phyloP scores from a whole-genome alignment of 768 basidiomycete species.

The Naganishia vaughanmartiniae region DNA sequence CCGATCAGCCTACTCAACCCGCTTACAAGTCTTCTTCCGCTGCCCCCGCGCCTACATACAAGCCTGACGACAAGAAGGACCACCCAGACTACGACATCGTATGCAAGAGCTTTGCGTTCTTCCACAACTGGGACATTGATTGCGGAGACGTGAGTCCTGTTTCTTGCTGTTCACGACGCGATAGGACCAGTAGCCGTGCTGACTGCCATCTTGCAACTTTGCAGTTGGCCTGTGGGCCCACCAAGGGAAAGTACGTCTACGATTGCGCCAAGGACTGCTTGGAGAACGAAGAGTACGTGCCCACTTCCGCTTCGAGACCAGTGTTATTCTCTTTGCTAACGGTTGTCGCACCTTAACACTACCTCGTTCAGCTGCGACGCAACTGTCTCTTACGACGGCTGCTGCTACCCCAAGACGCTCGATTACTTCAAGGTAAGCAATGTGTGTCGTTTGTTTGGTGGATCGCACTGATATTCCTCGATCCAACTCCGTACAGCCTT shows the following conservation, averaged over 20 bases:
- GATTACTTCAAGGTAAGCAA: constrained; percentile 1
- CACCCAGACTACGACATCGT: constrained; percentile 13
- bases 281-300: background rate
- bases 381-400: constrained; percentile 7
- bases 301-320: background rate
- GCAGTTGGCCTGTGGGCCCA: background rate
- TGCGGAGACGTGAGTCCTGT: constrained; percentile 7
- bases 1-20: background rate
- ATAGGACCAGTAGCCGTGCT: background rate
- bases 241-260: too few species aligned
- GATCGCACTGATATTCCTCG: too few species aligned
- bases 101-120: constrained; percentile 10
- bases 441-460: background rate
- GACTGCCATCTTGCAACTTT: background rate
- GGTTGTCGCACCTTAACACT: background rate
- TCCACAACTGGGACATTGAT: constrained; percentile 13
- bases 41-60: background rate
- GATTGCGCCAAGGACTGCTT: too few species aligned
- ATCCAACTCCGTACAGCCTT: background rate
- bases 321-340: background rate
- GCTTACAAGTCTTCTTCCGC: background rate
- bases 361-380: background rate
- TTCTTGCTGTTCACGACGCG: background rate
- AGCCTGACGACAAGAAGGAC: constrained; percentile 2
- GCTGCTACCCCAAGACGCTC: constrained; percentile 19